Base-by-base conservation (phyloP, 208 protist genomes). In the Trypanosoma melophagium region DNA sequence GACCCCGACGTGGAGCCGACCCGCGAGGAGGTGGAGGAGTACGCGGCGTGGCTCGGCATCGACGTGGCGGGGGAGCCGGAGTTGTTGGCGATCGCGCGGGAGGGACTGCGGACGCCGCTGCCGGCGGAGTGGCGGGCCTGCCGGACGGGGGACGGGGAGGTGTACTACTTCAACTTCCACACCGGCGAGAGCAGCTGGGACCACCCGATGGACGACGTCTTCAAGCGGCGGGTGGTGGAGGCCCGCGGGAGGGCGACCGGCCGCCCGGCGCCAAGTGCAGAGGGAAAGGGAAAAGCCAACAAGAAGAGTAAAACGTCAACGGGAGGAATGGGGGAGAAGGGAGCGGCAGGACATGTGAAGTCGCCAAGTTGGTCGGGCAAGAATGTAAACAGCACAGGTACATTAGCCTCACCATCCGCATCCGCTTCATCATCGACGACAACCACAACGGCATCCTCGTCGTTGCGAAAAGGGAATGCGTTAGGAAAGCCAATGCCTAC, bases 111-210 rank as follows among this genome's bases (percentile, higher is more conserved):
- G 13, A 93, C 95, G 2, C 90, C 95, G 19, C 84, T 98, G 42
- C 96, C 97, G 0, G 74, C 77, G 7, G 82, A 87, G 25, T 98
- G 97, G 96, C 93, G 87, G 54, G 87, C 91, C 7, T 97, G 94
- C 75, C 85, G 97, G 60, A 96, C 94, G 1, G 63, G 77, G 17
- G 68, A 80, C 10, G 87, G 86, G 28, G 90, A 97, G 49, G 76
- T 98, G 17, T 98, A 98, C 73, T 98, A 98, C 82, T 98, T 98
- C 77, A 98, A 98, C 85, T 97, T 97, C 57, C 42, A 62, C 14
- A 94, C 89, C 10, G 92, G 90, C 24, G 86, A 98, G 42, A 93
- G 77, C 47, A 82, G 90, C 40, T 98, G 97, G 96, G 95, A 97
- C 55, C 96, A 98, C 77, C 97, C 97, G 13, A 80, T 93, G 70